Conservation (phyloP, 441 rosid genomes). For the Viola pubescens region DNA sequence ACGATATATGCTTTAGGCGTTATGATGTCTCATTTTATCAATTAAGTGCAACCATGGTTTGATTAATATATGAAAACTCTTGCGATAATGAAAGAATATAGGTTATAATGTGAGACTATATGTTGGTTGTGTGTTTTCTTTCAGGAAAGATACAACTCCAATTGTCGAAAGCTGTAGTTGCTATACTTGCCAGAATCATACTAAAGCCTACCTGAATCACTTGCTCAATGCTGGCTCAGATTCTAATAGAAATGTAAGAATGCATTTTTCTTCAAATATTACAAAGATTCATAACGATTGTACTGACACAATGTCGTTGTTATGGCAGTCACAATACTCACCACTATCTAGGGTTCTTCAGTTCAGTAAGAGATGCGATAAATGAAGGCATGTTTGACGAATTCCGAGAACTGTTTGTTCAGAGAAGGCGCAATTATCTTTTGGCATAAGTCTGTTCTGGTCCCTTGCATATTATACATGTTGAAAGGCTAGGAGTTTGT, state of each 20-base stretch:
- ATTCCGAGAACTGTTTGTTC: slow-evolving; percentile 35
- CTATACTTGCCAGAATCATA: slow-evolving; percentile 68
- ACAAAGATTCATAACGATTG: not conserved
- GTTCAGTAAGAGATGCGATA: slow-evolving; percentile 46
- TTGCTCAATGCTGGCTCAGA: slow-evolving; percentile 76
- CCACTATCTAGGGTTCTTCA: slow-evolving; percentile 57
- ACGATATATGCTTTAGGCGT: too few relatives aligned
- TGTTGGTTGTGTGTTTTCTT: not conserved
- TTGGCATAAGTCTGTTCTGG: slow-evolving; percentile 1
- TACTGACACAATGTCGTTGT: slow-evolving; percentile 1
- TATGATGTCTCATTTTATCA: too few relatives aligned
- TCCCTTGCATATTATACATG: too few relatives aligned
- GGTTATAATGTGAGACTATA: not conserved
- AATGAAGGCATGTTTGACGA: slow-evolving; percentile 45
- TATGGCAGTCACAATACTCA: slow-evolving; percentile 70
- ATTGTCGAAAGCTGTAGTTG: slow-evolving; percentile 47
- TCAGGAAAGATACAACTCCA: slow-evolving; percentile 54
- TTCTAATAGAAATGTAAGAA: slow-evolving; percentile 58
- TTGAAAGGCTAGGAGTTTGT: too few relatives aligned
- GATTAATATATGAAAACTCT: too few relatives aligned
- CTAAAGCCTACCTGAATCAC: slow-evolving; percentile 68
- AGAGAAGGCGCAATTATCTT: slow-evolving; percentile 32
- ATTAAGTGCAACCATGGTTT: too few relatives aligned
- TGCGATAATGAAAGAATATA: not conserved
- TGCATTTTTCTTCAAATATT: not conserved